A percentile compares a stretch with the other conserved stretches of the same genome.
phyloP scores from a whole-genome alignment of 2,329 filamentous ascomycete species.

The Triangularia setosa region DNA sequence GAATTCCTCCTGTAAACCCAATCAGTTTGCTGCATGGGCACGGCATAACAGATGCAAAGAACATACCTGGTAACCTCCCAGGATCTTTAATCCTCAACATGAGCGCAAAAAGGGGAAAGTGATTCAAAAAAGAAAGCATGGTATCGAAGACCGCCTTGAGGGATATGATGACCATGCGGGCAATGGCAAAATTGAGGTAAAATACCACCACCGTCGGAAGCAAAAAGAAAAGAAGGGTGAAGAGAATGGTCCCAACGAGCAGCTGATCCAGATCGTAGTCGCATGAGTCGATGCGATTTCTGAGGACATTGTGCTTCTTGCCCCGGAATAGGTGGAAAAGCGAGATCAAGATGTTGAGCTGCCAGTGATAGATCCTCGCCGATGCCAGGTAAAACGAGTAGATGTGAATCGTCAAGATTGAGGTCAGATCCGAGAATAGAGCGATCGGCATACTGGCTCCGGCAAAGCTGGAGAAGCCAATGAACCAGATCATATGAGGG shows the following conservation, averaged over 20 bases:
- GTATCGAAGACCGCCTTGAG: constrained; percentile 91
- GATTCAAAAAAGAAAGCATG: constrained; percentile 86
- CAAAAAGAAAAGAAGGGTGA: constrained; percentile 91
- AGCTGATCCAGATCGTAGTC: constrained; percentile 98
- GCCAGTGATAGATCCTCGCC: constrained; percentile 97
- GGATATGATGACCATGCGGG: constrained; percentile 90
- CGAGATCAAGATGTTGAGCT: constrained; percentile 91
- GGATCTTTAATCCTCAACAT: constrained; percentile 97
- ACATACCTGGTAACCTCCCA: constrained; percentile 73
- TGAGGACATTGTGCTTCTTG: constrained; percentile 94
- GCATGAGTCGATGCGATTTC: constrained; percentile 97
- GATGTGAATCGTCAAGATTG: constrained; percentile 88
- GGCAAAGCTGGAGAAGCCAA: constrained; percentile 91
- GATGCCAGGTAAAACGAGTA: constrained; percentile 98
- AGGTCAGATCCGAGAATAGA: constrained; percentile 89
- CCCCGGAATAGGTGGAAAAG: constrained; percentile 98
- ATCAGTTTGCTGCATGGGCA: not conserved
- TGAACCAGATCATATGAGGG: constrained; percentile 84
- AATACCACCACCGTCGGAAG: constrained; percentile 94
- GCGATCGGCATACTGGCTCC: constrained; percentile 97
- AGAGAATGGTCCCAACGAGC: constrained; percentile 91
- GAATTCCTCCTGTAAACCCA: constrained; percentile 64
- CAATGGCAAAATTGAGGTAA: constrained; percentile 91
- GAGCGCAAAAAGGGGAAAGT: constrained; percentile 93
- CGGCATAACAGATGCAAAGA: constrained; percentile 7